Evolutionary conservation across 2,329 filamentous ascomycete genomes (phyloP).

Genomic region (Beauveria caledonica): DNA sequence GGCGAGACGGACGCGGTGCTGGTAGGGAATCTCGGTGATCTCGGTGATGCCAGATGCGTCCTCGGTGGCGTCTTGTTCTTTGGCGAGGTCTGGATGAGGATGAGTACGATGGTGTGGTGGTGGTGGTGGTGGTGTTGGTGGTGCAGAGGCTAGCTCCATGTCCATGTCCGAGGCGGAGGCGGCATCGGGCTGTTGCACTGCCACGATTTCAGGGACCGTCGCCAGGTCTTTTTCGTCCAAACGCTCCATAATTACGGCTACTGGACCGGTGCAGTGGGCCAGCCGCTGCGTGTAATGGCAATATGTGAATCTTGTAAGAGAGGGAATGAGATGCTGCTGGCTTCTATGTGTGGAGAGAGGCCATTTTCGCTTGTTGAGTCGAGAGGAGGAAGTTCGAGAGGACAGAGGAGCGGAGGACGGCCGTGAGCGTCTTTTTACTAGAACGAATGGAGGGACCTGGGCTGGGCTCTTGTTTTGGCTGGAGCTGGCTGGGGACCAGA

Average conservation of each 20-base stretch:
- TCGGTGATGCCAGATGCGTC: constrained; percentile 1
- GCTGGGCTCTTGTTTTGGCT: neutral
- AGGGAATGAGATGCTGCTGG: neutral
- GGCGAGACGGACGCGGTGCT: constrained; percentile 4
- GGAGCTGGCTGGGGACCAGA: neutral
- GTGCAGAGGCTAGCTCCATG: neutral
- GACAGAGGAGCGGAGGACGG: neutral
- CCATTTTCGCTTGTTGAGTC: neutral
- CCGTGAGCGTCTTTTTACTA: neutral
- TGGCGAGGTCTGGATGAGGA: neutral
- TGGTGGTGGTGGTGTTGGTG: neutral
- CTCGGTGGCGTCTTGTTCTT: neutral
- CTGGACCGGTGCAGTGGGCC: constrained; percentile 3
- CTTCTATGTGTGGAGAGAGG: neutral
- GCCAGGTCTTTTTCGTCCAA: constrained; percentile 2
- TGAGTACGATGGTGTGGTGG: neutral
- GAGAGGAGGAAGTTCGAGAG: neutral
- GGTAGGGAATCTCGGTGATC: neutral
- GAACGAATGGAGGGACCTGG: neutral
- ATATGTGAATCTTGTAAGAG: neutral
- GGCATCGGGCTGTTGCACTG: constrained; percentile 9
- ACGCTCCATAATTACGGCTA: constrained; percentile 8
- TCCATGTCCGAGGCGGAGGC: neutral
- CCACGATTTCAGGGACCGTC: constrained; percentile 10
- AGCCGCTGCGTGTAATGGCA: neutral